Base-by-base conservation (phyloP, 495 filamentous ascomycete genomes). In the Astrocystis sublimbata region DNA sequence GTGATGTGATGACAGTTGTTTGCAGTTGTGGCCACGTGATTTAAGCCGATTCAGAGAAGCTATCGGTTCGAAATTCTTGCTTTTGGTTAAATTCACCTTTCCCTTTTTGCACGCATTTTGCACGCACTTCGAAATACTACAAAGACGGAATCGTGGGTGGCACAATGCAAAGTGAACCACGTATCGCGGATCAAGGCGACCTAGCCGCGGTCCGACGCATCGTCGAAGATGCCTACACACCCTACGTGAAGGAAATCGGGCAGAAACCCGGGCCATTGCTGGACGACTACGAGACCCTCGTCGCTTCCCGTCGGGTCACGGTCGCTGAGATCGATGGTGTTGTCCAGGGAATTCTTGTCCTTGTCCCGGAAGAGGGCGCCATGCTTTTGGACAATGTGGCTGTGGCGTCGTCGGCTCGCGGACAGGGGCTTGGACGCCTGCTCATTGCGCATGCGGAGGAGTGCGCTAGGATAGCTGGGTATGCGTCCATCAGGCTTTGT, bases 311-410 rank as follows among this genome's bases (percentile, higher is more conserved):
- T 30, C 38, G 36, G 24, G 53, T 43, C 21, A 56, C 53, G 6
- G 53, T 56, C 15, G 24, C 43, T 6, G 53, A 56, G n/a, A n/a
- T 56, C 15, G 26, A 56, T 23, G 2, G n/a, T 7, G 38, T 23
- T 2, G 26, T 56, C 53, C 23, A 17, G 15, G 53, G 53, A 1
- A 43, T 56, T 19, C 38, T 56, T 1, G 53, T 56, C 9, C 53
- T 56, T 10, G 43, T 42, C 30, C 53, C 38, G 2, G 38, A 56
- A 38, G 15, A 30, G 6, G 53, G 17, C 6, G 38, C 38, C 12
- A 56, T 56, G 53, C 53, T 56, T 17, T 26, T 56, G 8, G 53
- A 56, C 35, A 56, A 56, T 17, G 53, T 56, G 53, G 53, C 53
- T n/a, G 38, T 56, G 23, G 36, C 53, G 6, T 12, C 53, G 15